These are phyloP conservation scores for Yarrowia galli DNA, from an alignment of 1,139 yeast species.

Conservation along the genomic window DNA sequence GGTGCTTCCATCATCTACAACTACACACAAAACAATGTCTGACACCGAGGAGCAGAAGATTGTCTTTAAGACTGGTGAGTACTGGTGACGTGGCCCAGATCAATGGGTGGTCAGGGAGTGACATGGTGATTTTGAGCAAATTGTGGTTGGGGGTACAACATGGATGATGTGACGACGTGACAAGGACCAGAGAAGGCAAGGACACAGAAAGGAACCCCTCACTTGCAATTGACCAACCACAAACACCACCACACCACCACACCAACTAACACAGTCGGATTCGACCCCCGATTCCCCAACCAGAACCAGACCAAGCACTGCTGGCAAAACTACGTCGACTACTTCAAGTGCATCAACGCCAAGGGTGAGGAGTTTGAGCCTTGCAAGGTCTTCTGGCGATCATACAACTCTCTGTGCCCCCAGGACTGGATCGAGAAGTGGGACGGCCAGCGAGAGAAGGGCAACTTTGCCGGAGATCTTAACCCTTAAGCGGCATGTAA, in stretches of 20 bases:
- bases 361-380: conserved; percentile 99
- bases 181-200: too few relatives aligned
- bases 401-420: conserved; percentile 92
- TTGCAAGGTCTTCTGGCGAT: conserved; percentile 91
- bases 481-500: conserved; percentile 30
- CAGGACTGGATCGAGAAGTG: conserved; percentile 90
- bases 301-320: conserved; percentile 98
- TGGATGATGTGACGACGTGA: too few relatives aligned
- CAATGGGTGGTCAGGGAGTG: too few relatives aligned
- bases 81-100: too few relatives aligned
- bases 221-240: too few relatives aligned
- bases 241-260: background rate
- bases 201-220: too few relatives aligned
- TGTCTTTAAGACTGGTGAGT: conserved; percentile 39
- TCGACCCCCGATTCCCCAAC: conserved; percentile 63
- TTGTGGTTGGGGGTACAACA: background rate
- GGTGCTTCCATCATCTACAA: conserved; percentile 38
- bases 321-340: conserved; percentile 97
- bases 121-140: background rate
- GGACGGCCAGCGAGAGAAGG: conserved; percentile 90
- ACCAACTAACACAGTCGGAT: conserved; percentile 36
- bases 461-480: conserved; percentile 66
- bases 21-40: conserved; percentile 36
- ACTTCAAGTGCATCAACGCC: conserved; percentile 94
- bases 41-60: conserved; percentile 38